Evolutionary conservation across 495 filamentous ascomycete genomes (phyloP), one percentile per base, ranked within the genome.

Genomic region (Podospora tetraspora): DNA sequence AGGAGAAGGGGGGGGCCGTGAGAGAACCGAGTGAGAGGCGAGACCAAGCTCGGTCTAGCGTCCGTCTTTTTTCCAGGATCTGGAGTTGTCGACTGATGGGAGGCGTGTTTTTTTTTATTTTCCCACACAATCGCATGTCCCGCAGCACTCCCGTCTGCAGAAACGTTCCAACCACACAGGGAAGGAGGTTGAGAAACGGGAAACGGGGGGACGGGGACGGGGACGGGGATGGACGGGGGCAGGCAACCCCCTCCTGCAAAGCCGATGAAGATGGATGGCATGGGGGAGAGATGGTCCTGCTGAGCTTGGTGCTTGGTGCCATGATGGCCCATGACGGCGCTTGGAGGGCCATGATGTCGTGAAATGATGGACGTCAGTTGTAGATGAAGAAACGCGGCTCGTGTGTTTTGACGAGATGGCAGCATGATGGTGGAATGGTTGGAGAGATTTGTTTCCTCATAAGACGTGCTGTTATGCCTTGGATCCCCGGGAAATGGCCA

Each of bases 121-220:
- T 43, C 43, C 16, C 43, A 52, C 43, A 52, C 43, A 52, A 52
- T 52, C 43, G 43, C 43, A 52, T 52, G 43, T 52, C 43, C 43
- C 43, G 43, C 43, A 52, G 43, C 43, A 16, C 43, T 52, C 43
- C 43, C 43, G 43, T 52, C 73, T 77, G 74, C 75, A 79, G 76
- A 79, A 76, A 77, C 77, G 79, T 78, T 79, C 79, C 82, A 83
- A 80, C 82, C 81, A 74, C 75, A 82, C 77, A 82, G 78, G 82
- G 81, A 84, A 84, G 82, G 82, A 84, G 82, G 79, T 73, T 78
- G 76, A 78, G 76, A 75, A 80, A 82, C 78, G 77, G 69, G 72
- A n/a, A 43, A 52, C 37, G 37, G 37, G 37, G 43, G 37, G 37
- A 19, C 37, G 37, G 43, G 43, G 43, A 19, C 16, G 43, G 43